Conservation (phyloP, 768 basidiomycete genomes). For the Russula sp. region DNA sequence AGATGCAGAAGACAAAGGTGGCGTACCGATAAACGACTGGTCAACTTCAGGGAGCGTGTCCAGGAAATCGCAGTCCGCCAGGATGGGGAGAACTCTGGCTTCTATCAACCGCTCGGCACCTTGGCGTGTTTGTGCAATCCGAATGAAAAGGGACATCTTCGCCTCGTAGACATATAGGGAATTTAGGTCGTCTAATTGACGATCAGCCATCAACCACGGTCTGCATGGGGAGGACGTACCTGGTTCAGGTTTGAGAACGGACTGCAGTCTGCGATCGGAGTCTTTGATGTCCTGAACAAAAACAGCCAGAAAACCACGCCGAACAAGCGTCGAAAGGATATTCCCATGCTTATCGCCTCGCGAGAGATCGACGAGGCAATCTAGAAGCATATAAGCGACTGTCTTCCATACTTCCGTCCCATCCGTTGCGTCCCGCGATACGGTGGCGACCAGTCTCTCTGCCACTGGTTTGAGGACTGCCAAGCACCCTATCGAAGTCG, state of each 20-base stretch:
- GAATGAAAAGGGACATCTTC: constrained; percentile 84
- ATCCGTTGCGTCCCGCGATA: constrained; percentile 90
- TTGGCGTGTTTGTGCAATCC: constrained; percentile 73
- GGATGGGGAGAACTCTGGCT: constrained; percentile 60
- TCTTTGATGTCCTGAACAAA: constrained; percentile 85
- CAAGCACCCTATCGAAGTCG: constrained; percentile 48
- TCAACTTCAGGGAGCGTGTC: constrained; percentile 81
- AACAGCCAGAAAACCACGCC: constrained; percentile 72
- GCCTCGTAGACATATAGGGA: constrained; percentile 92
- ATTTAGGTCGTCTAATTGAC: constrained; percentile 71
- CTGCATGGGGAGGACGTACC: constrained; percentile 39
- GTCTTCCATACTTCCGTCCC: constrained; percentile 97
- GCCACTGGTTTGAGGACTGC: constrained; percentile 57
- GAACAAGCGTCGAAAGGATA: constrained; percentile 51
- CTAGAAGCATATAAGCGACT: constrained; percentile 85
- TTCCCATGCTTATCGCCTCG: constrained; percentile 61
- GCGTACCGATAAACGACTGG: constrained; percentile 72
- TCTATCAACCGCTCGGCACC: constrained; percentile 86
- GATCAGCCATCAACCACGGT: not conserved
- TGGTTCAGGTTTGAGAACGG: constrained; percentile 82
- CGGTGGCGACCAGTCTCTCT: constrained; percentile 64
- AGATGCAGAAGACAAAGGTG: not conserved
- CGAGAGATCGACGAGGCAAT: constrained; percentile 70
- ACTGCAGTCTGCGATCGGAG: constrained; percentile 64
- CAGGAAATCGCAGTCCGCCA: constrained; percentile 83